Conservation (phyloP, 1,139 yeast species). For the Diutina mesorugosa region DNA sequence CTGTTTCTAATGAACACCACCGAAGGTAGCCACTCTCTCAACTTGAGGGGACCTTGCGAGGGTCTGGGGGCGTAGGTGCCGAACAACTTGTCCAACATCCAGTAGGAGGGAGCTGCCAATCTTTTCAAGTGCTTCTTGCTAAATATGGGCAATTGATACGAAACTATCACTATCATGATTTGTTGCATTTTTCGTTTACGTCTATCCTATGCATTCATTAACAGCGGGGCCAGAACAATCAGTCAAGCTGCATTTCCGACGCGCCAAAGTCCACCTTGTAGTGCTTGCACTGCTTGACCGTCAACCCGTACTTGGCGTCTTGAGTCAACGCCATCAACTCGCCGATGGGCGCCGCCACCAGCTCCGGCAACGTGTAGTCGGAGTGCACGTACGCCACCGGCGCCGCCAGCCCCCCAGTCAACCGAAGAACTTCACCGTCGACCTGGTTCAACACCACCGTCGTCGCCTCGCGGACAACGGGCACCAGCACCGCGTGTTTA, state of each 20-base stretch:
- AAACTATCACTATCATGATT: too few relatives aligned
- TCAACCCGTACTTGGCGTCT: constrained; percentile 57
- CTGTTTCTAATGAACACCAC: constrained; percentile 98
- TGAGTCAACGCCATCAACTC: constrained; percentile 45
- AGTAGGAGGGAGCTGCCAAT: constrained; percentile 99
- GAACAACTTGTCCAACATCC: constrained; percentile 99
- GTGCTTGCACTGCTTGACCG: constrained; percentile 49
- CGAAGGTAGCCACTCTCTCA: constrained; percentile 97
- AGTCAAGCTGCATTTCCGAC: constrained; percentile 7
- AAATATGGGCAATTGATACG: background rate
- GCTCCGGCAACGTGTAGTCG: constrained; percentile 37
- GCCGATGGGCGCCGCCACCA: constrained; percentile 33
- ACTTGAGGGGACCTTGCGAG: constrained; percentile 99
- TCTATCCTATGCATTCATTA: background rate
- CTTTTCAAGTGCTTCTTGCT: constrained; percentile 96
- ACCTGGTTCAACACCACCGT: constrained; percentile 48
- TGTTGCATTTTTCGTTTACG: background rate
- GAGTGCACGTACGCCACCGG: constrained; percentile 87
- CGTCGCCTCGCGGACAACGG: constrained; percentile 66
- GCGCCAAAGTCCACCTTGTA: constrained; percentile 20
- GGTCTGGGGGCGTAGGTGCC: constrained; percentile 99
- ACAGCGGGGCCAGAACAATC: background rate
- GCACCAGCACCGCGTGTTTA: constrained; percentile 35
- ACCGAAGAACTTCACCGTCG: constrained; percentile 46
- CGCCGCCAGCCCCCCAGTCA: constrained; percentile 65